Evolutionary conservation across 768 basidiomycete genomes (phyloP), one percentile per base, ranked within the genome.

Genomic region (Leucocoprinus birnbaumii): DNA sequence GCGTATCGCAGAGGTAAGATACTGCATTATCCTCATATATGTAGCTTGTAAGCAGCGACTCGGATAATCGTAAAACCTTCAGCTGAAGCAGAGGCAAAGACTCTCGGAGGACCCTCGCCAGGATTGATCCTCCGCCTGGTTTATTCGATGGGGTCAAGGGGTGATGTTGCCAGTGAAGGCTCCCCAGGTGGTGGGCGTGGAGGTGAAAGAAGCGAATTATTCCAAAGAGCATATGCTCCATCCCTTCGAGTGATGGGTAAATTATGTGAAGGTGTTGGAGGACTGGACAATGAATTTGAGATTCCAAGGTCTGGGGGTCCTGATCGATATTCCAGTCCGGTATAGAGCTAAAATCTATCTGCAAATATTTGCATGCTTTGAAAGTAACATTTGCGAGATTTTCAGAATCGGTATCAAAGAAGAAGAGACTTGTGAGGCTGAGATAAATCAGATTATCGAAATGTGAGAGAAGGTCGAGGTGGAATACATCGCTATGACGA

Each of bases 131-230:
- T 5, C 31, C 31, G 11, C 31, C 11, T 11, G 6, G 31, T 31
- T 5, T 5, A 31, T 11, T 31, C 5, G 21, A 18, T n/a, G n/a
- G n/a, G n/a, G n/a, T n/a, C n/a, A n/a, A n/a, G n/a, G n/a, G n/a
- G 9, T 22, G 26, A 19, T 18, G 22, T 25, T 50, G n/a, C 51
- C 51, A 52, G 16, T 52, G 51, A 22, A 52, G 42, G 42, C 51
- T 52, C 27, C 8, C 19, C 16, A 52, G 41, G 18, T 31, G 22
- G 22, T 9, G n/a, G 42, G 27, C 22, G 19, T 52, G 41, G 7
- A 40, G 16, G 19, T 44, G 16, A 16, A 34, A 18, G 42, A 44
- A 41, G 4, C 5, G 14, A 21, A 16, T 13, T 8, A 26, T 6
- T 21, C 21, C 10, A 22, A 42, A 21, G 42, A 35, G 18, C 13